A percentile compares a stretch with the other conserved stretches of the same genome.
phyloP scores from a whole-genome alignment of 1,139 yeast genomes.

The Sugiyamaella neomexicana region DNA sequence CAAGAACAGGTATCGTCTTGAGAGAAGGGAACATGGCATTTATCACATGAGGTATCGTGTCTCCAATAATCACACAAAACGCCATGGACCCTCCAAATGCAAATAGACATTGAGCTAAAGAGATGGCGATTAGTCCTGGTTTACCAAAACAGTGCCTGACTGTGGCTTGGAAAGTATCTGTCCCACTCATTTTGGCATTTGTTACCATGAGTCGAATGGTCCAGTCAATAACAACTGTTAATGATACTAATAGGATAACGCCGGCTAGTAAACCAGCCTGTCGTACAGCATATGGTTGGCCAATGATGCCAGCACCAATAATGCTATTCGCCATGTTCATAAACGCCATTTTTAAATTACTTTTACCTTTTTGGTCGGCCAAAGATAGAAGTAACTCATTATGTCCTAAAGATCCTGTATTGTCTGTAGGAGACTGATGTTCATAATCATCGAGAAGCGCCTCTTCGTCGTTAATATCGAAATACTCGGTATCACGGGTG shows the following conservation, averaged over 20 bases:
- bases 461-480: conserved; percentile 22
- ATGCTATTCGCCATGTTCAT: conserved; percentile 95
- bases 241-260: conserved; percentile 54
- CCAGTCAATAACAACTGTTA: conserved; percentile 84
- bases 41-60: conserved; percentile 88
- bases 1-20: conserved; percentile 42
- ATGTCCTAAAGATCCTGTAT: conserved; percentile 27
- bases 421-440: conserved; percentile 16
- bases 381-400: conserved; percentile 32
- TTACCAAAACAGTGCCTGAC: conserved; percentile 78
- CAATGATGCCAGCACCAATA: conserved; percentile 92
- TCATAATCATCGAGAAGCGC: conserved; percentile 16
- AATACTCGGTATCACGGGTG: conserved; percentile 7
- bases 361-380: conserved; percentile 39
- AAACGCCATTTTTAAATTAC: conserved; percentile 79
- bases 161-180: conserved; percentile 81
- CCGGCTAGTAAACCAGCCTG: conserved; percentile 83
- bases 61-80: conserved; percentile 91
- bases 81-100: conserved; percentile 97
- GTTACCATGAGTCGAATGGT: conserved; percentile 74
- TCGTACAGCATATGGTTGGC: conserved; percentile 85
- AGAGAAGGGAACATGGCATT: conserved; percentile 63
- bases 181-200: conserved; percentile 75
- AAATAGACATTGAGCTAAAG: conserved; percentile 78
- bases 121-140: conserved; percentile 63